Percentiles rank a stretch among this genome's conserved stretches.
Conservation (phyloP, 2,329 filamentous ascomycete genomes). For the Stachybotrys chartarum region DNA sequence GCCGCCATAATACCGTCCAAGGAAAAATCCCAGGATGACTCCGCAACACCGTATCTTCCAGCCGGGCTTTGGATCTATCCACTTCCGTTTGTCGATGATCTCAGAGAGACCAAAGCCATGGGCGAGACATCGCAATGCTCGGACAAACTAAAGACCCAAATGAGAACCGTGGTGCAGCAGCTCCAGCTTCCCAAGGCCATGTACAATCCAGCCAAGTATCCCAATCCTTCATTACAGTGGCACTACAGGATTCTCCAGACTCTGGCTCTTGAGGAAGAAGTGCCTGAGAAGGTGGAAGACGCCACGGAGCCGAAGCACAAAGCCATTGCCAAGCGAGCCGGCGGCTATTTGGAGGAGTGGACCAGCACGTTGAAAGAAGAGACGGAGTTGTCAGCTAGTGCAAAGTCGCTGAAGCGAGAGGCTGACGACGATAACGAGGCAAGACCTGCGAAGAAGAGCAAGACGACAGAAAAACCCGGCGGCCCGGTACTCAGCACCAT, state of each 20-base stretch:
- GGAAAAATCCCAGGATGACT: slow-evolving; percentile 56
- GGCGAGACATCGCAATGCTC: slow-evolving; percentile 48
- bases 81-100: slow-evolving; percentile 82
- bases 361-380: slow-evolving; percentile 59
- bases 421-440: slow-evolving; percentile 34
- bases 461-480: slow-evolving; percentile 22
- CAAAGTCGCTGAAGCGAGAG: slow-evolving; percentile 44
- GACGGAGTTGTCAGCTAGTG: slow-evolving; percentile 25
- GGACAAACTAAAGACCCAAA: slow-evolving; percentile 67
- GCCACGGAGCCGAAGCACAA: slow-evolving; percentile 77
- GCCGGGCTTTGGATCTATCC: slow-evolving; percentile 85
- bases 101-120: slow-evolving; percentile 65
- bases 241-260: slow-evolving; percentile 93
- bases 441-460: slow-evolving; percentile 39
- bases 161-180: slow-evolving; percentile 77
- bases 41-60: slow-evolving; percentile 64
- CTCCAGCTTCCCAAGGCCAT: slow-evolving; percentile 78
- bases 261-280: slow-evolving; percentile 83
- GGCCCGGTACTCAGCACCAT: slow-evolving; percentile 32
- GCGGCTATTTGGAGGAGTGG: slow-evolving; percentile 73
- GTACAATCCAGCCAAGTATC: slow-evolving; percentile 82
- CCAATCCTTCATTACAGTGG: slow-evolving; percentile 91
- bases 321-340: slow-evolving; percentile 84
- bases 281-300: slow-evolving; percentile 68
- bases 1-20: slow-evolving; percentile 75